phyloP scores from a whole-genome alignment of 345 rosid species.

The Citrus glauca region DNA sequence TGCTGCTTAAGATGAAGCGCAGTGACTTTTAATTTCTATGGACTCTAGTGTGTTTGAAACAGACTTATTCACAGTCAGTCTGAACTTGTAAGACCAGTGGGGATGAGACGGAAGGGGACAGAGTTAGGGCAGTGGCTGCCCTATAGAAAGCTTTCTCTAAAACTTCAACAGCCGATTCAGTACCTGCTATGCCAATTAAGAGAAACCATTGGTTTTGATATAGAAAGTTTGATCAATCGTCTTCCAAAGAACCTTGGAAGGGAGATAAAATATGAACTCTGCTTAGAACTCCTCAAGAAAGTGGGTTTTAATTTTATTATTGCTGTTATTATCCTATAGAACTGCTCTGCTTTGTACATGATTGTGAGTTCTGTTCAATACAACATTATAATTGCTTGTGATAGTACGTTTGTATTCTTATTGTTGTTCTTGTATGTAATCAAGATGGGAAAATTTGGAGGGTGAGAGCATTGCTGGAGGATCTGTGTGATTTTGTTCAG shows the following conservation, averaged over 20 bases:
- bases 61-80: neutral
- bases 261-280: slow-evolving; percentile 73
- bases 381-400: too few relatives aligned
- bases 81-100: neutral
- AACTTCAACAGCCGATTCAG: neutral
- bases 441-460: neutral
- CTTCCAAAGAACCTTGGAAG: slow-evolving; percentile 74
- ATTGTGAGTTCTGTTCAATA: too few relatives aligned
- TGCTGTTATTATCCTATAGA: too few relatives aligned
- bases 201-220: slow-evolving; percentile 68
- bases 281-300: slow-evolving; percentile 60
- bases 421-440: too few relatives aligned
- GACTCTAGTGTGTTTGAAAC: neutral
- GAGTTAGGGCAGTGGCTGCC: neutral
- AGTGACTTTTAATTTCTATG: too few relatives aligned
- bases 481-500: neutral
- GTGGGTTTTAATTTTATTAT: slow-evolving; percentile 26
- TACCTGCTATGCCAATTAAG: slow-evolving; percentile 3
- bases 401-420: too few relatives aligned
- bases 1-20: too few relatives aligned
- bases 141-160: neutral
- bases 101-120: neutral
- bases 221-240: slow-evolving; percentile 49
- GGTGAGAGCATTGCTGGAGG: slow-evolving; percentile 35
- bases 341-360: too few relatives aligned